phyloP scores from a whole-genome alignment of 306 rosid species.

The Prunus salicina region DNA sequence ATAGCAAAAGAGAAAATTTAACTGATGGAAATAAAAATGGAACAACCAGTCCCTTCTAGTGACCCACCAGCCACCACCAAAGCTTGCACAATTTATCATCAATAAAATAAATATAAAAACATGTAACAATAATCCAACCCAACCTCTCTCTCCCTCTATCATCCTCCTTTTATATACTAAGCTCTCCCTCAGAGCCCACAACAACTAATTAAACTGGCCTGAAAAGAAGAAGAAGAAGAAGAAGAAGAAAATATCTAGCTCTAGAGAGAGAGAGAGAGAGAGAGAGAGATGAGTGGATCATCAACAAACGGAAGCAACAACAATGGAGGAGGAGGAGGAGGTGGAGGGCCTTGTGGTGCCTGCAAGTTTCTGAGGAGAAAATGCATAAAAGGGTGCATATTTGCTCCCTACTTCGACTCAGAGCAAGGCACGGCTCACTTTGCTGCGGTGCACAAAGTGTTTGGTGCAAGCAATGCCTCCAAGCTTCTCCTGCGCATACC shows the following conservation, averaged over 20 bases:
- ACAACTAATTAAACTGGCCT: constrained; percentile 9
- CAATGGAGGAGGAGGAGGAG: constrained; percentile 20
- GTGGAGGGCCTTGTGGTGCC: constrained; percentile 88
- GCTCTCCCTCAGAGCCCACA: constrained; percentile 32
- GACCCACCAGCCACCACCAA: constrained; percentile 56
- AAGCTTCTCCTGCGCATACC: constrained; percentile 72
- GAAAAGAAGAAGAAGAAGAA: constrained; percentile 11
- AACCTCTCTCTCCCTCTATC: neutral
- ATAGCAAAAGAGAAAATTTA: neutral
- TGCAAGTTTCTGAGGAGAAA: constrained; percentile 84
- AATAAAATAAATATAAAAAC: constrained; percentile 19
- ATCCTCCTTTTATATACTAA: neutral
- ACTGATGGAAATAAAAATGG: neutral
- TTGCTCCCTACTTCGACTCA: constrained; percentile 85
- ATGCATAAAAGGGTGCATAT: constrained; percentile 80
- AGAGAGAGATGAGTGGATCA: constrained; percentile 22
- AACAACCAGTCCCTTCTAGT: constrained; percentile 19
- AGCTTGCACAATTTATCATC: constrained; percentile 22
- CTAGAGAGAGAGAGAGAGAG: neutral
- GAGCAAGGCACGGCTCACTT: constrained; percentile 83
- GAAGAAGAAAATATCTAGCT: constrained; percentile 13
- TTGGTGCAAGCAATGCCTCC: constrained; percentile 97
- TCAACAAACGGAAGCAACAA: constrained; percentile 18
- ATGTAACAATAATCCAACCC: neutral
- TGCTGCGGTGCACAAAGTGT: constrained; percentile 92